Percentiles rank a stretch among this genome's conserved stretches.
Conservation (phyloP, 163 green algal species). For the Scenedesmus sp. region DNA sequence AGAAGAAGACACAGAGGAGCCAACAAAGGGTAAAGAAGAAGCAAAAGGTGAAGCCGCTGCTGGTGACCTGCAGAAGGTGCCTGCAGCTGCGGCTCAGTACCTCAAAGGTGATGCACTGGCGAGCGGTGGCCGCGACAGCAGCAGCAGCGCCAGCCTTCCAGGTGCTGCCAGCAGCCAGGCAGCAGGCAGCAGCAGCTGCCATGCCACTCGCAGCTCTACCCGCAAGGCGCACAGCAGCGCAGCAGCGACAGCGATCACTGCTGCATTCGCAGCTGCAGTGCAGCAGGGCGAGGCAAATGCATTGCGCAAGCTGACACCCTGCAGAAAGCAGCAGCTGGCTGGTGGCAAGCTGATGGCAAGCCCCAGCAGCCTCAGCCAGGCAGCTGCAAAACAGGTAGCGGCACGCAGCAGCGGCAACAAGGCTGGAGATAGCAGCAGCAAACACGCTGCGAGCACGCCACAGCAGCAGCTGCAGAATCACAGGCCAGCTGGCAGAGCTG, state of each 20-base stretch:
- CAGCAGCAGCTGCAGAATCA: background rate
- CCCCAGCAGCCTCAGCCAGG: background rate
- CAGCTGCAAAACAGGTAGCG: background rate
- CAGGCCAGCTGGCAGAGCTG: background rate
- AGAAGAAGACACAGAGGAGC: background rate
- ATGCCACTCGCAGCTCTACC: background rate
- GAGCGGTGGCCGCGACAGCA: too few species aligned
- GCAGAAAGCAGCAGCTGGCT: background rate
- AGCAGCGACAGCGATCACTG: background rate
- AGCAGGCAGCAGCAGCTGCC: background rate
- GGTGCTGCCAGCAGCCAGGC: too few species aligned
- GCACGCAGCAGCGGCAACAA: background rate
- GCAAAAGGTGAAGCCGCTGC: background rate
- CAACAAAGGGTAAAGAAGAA: background rate
- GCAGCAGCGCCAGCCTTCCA: background rate
- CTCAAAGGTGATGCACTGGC: too few species aligned
- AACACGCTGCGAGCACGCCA: background rate
- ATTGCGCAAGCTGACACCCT: background rate
- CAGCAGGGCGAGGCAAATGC: background rate
- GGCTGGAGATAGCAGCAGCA: background rate
- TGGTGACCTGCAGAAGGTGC: background rate
- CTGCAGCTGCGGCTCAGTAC: too few species aligned
- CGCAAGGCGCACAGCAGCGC: background rate
- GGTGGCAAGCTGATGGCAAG: background rate
- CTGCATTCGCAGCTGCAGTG: slow-evolving; percentile 14